A percentile compares a stretch with the other conserved stretches of the same genome.
These are phyloP conservation scores for Anisodus tanguticus DNA, from an alignment of 257 asterid genomes.

Conservation along the genomic window DNA sequence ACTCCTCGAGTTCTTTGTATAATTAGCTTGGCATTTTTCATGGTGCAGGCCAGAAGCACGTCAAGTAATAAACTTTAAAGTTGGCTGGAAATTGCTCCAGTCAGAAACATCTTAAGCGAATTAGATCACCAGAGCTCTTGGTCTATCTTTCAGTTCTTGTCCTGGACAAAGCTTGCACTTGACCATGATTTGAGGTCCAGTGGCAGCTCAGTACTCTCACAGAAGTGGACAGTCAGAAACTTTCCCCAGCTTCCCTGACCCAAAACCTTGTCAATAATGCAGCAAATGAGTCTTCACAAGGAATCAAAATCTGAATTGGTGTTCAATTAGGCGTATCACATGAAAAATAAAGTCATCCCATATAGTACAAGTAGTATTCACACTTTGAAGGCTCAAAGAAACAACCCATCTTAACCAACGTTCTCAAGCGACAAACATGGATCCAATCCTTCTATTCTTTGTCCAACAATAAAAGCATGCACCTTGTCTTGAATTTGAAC, in stretches of 20 bases:
- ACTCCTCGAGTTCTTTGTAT: not conserved
- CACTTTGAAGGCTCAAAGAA: not conserved
- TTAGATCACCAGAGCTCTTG: not conserved
- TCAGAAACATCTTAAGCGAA: not conserved
- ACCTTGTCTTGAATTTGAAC: constrained; percentile 53
- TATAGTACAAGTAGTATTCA: not conserved
- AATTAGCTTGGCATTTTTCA: not conserved
- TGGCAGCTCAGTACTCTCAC: not conserved
- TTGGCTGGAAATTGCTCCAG: not conserved
- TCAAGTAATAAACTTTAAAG: not conserved
- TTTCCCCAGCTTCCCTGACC: not conserved
- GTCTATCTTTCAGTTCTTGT: not conserved
- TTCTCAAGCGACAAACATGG: constrained; percentile 43
- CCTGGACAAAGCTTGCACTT: constrained; percentile 21
- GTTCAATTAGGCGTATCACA: not conserved
- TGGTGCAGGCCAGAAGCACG: not conserved
- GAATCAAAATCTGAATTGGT: constrained; percentile 5
- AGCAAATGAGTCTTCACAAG: not conserved
- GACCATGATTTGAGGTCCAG: not conserved
- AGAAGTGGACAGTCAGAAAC: not conserved
- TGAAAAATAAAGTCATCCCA: not conserved
- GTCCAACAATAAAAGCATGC: constrained; percentile 53
- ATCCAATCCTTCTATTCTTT: constrained; percentile 43
- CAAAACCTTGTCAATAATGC: not conserved
- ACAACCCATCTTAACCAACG: not conserved